phyloP scores from a whole-genome alignment of 768 basidiomycete species.

The Auriscalpium microsporum region DNA sequence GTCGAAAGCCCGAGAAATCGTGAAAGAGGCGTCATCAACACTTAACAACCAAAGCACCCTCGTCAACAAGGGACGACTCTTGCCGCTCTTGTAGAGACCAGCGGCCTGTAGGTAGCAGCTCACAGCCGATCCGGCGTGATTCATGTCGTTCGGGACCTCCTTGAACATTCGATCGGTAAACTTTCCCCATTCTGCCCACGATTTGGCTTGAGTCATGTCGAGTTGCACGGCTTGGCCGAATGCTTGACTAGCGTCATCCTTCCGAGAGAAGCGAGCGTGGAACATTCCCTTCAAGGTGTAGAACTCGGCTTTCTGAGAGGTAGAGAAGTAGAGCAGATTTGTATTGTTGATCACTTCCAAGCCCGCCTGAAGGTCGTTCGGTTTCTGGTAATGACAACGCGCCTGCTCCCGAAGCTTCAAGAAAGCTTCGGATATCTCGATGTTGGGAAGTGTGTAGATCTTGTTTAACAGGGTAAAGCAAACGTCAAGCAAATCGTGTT shows the following conservation, averaged over 20 bases:
- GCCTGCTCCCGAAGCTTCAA: conserved; percentile 98
- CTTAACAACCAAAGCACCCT: conserved; percentile 96
- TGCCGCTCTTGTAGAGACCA: conserved; percentile 88
- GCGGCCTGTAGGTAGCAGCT: conserved; percentile 98
- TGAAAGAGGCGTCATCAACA: conserved; percentile 70
- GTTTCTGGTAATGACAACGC: conserved; percentile 94
- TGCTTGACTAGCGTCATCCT: conserved; percentile 84
- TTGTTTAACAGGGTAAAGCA: conserved; percentile 92
- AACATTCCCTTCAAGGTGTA: conserved; percentile 99
- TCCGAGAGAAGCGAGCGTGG: conserved; percentile 75
- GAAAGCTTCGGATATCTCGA: conserved; percentile 99
- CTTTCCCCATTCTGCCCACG: conserved; percentile 98
- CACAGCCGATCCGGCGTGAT: conserved; percentile 82
- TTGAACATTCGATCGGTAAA: conserved; percentile 93
- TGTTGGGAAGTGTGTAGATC: conserved; percentile 98
- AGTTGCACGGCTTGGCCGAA: conserved; percentile 95
- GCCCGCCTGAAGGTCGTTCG: conserved; percentile 86
- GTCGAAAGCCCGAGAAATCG: conserved; percentile 78
- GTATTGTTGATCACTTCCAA: conserved; percentile 99
- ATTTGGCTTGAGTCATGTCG: conserved; percentile 90
- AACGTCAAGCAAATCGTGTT: conserved; percentile 93
- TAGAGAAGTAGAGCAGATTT: conserved; percentile 96
- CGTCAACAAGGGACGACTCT: conserved; percentile 83
- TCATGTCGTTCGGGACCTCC: conserved; percentile 65
- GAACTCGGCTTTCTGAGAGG: conserved; percentile 93